phyloP scores from a whole-genome alignment of 768 basidiomycete species.

The Sporobolomyces phaffii region DNA sequence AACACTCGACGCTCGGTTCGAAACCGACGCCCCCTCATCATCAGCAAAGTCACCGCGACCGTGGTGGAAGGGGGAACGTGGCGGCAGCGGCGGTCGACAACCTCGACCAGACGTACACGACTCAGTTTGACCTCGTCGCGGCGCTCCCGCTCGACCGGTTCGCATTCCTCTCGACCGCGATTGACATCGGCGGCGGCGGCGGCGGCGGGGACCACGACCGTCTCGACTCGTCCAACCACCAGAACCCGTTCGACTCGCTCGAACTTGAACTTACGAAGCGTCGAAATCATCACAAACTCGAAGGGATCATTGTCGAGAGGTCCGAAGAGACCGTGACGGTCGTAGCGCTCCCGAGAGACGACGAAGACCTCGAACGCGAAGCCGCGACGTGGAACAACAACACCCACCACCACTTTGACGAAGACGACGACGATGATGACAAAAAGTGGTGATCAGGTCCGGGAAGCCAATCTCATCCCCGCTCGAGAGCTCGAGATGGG shows the following conservation, averaged over 20 bases:
- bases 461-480: too few relatives aligned
- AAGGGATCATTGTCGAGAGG: neutral
- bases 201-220: neutral
- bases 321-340: neutral
- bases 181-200: neutral
- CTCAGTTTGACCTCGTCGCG: slow-evolving; percentile 4
- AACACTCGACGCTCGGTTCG: too few relatives aligned
- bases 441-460: neutral
- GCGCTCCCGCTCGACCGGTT: neutral
- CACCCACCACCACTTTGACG: neutral
- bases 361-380: neutral
- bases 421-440: neutral
- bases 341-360: neutral
- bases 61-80: too few relatives aligned
- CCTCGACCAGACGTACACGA: neutral
- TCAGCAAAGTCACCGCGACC: too few relatives aligned
- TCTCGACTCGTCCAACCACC: neutral
- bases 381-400: neutral
- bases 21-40: too few relatives aligned
- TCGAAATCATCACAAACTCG: neutral
- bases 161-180: neutral
- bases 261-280: neutral
- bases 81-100: too few relatives aligned
- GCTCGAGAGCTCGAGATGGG: too few relatives aligned
- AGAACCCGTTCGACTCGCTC: neutral